Evolutionary conservation across 2,329 filamentous ascomycete genomes (phyloP).

Genomic region (Colletotrichum sp.): DNA sequence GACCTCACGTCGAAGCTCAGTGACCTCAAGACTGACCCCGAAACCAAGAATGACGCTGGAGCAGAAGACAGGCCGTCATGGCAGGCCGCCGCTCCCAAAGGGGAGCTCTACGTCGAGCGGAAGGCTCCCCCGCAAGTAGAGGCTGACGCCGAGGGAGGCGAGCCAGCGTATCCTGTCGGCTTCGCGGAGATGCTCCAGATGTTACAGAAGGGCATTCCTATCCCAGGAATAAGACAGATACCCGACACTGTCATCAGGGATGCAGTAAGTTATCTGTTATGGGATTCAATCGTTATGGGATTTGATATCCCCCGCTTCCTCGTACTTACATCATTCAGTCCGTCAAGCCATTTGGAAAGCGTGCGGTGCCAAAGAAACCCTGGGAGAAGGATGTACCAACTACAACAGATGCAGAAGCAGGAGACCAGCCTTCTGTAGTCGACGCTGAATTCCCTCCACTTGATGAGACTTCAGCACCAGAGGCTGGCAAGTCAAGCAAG

Average conservation of each 20-base stretch:
- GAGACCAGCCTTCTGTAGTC: conserved; percentile 26
- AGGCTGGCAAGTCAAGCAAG: background rate
- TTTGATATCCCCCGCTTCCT: background rate
- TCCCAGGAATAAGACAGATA: conserved; percentile 88
- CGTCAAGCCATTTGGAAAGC: conserved; percentile 52
- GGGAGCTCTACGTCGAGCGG: conserved; percentile 50
- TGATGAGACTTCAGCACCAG: conserved; percentile 18
- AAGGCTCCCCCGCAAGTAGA: conserved; percentile 26
- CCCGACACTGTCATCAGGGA: conserved; percentile 79
- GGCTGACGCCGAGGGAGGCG: conserved; percentile 28
- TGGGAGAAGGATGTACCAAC: conserved; percentile 71
- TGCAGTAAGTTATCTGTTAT: conserved; percentile 54
- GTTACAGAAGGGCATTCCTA: conserved; percentile 80
- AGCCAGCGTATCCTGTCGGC: conserved; percentile 78
- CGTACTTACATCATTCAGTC: conserved; percentile 34
- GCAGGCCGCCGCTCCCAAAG: conserved; percentile 55
- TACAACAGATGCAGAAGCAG: background rate
- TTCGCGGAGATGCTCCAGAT: conserved; percentile 88
- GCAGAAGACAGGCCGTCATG: conserved; percentile 38
- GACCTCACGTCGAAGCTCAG: conserved; percentile 10
- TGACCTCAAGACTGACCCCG: background rate
- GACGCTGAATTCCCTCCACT: conserved; percentile 40
- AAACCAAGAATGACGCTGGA: background rate
- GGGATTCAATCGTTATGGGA: background rate
- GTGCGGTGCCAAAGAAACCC: conserved; percentile 63